Evolutionary conservation across 2,329 filamentous ascomycete species (phyloP), one percentile per base, ranked within the genome.

Genomic region (Clonostachys chloroleuca): DNA sequence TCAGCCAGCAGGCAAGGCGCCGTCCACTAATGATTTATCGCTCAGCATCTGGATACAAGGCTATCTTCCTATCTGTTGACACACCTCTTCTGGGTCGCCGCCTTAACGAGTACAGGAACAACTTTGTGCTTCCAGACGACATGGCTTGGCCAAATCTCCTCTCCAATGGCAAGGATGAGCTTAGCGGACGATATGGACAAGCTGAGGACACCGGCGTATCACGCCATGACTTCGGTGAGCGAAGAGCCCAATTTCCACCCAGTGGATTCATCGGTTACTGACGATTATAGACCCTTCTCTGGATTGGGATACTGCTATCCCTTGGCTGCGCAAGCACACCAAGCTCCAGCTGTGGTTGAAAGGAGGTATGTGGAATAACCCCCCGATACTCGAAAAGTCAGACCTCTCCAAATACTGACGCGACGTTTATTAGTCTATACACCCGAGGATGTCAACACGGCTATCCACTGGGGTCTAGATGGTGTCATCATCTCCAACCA

Each of bases 291-390:
- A 80, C 58, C 54, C 62, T 41, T 69, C 74, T 17, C 65, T 81
- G n/a, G n/a, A 72, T 72, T 89, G 84, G 84, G 74, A 79, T 44
- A 49, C 46, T 5, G 85, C 85, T 58, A 72, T 87, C 5, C 68
- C 74, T 9, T 89, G 84, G 83, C 60, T 88, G 24, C 79, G 83
- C 2, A 33, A 49, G 7, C 45, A 56, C 68, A 2, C 7, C 34
- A 70, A 75, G 72, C 49, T 74, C 80, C 59, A 62, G 12, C 53
- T 65, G n/a, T 60, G 64, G 48, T 56, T 61, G 39, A 65, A 65
- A 51, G 63, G 62, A 14, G 59, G 65, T 14, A 58, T 59, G 45
- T 68, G 18, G 54, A 71, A 5, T 59, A 3, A 8, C 7, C 6
- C 34, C 12, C 18, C 5, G 13, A 12, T 12, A 13, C 16, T 24